These are phyloP conservation scores for Trichopus zeylanicus DNA, from an alignment of 116 monocot genomes.

Conservation along the genomic window DNA sequence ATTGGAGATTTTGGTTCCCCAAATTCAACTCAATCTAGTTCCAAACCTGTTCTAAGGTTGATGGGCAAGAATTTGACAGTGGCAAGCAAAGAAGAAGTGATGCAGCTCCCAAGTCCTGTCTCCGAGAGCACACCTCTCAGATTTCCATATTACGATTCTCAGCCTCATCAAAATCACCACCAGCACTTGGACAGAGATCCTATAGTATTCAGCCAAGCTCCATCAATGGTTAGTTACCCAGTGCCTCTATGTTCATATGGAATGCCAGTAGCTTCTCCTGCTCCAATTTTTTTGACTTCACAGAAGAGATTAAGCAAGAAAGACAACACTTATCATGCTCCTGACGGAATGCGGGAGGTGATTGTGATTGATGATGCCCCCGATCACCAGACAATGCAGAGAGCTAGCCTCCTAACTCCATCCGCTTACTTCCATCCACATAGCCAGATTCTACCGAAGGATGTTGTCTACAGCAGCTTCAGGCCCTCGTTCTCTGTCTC, in stretches of 20 bases:
- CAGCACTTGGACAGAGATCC: not conserved
- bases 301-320: slow-evolving; percentile 3
- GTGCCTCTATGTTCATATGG: not conserved
- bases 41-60: slow-evolving; percentile 46
- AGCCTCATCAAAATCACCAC: not conserved
- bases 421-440: too few species aligned
- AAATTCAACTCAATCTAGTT: slow-evolving; percentile 20
- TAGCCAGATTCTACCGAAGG: too few species aligned
- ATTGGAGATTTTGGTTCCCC: slow-evolving; percentile 17
- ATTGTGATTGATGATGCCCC: slow-evolving; percentile 39
- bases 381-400: slow-evolving; percentile 2
- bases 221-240: too few species aligned
- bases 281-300: slow-evolving; percentile 1
- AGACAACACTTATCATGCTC: slow-evolving; percentile 2
- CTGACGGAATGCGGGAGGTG: slow-evolving; percentile 20
- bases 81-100: slow-evolving; percentile 35
- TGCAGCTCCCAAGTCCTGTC: slow-evolving; percentile 7
- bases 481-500: slow-evolving; percentile 13
- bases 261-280: slow-evolving; percentile 11
- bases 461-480: not conserved
- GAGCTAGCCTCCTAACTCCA: slow-evolving; percentile 1
- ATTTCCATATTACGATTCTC: slow-evolving; percentile 13
- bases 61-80: slow-evolving; percentile 75
- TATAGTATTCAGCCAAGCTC: slow-evolving; percentile 4
- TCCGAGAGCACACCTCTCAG: slow-evolving; percentile 5